Evolutionary conservation across 2,329 filamentous ascomycete species (phyloP), one percentile per base, ranked within the genome.

Genomic region (Aspergillus vadensis): DNA sequence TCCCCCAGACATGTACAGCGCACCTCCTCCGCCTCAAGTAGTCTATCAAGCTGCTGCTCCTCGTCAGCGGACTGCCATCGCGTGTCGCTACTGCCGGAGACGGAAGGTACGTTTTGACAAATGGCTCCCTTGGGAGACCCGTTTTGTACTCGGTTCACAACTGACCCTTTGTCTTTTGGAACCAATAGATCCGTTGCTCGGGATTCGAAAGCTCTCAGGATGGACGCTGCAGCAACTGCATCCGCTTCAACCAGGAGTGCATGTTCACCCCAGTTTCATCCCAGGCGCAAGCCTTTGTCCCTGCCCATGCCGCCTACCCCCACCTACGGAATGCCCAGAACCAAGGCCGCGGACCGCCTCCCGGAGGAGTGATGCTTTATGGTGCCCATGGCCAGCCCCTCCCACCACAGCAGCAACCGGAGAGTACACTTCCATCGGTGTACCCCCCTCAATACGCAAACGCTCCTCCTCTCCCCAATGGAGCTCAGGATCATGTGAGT

Each of bases 211-310:
- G 84, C 59, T 89, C 87, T 41, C 85, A 88, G 41, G 87, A 91
- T 74, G 89, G 89, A 61, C 85, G 88, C 62, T 91, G 88, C 80
- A 85, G 83, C 70, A 91, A 91, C 74, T 91, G 88, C 72, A 82
- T 87, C 65, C 82, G 88, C 51, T 91, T 91, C 77, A 88, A 88
- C 65, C 88, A 91, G 75, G 88, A 90, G 72, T 91, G 89, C 77
- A 86, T 91, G 76, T 91, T 91, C 76, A 91, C 88, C 1, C 88
- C 89, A 2, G 88, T 91, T 23, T 90, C 87, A 3, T 88, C 88
- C 10, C 88, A 91, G 76, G 86, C 88, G 8, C 88, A 90, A 74
- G 88, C 89, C 10, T 91, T 91, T 70, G 88, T 91, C 36, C 88
- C 88, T 7, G 88, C 88, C 9, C 87, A 90, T 72, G 87, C 88